Evolutionary conservation across 2,329 filamentous ascomycete genomes (phyloP).

Genomic region (Colletotrichum magnum): DNA sequence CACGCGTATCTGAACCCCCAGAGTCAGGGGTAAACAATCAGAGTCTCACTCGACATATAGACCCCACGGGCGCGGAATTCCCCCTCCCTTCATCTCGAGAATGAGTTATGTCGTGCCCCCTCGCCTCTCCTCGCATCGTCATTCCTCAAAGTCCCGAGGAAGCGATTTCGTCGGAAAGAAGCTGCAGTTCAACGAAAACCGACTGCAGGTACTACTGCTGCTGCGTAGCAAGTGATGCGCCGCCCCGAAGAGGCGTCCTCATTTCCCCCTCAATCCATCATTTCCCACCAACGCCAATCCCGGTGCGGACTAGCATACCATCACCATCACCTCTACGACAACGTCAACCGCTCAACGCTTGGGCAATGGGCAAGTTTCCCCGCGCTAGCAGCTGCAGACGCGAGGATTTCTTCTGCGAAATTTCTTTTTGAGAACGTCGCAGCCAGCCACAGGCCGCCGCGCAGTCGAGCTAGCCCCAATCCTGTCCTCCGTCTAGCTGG

Average conservation of each 20-base stretch:
- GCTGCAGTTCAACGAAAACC: background rate
- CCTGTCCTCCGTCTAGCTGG: too few species aligned
- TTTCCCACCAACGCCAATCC: slow-evolving; percentile 20
- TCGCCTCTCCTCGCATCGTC: too few species aligned
- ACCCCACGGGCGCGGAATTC: too few species aligned
- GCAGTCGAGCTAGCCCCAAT: background rate
- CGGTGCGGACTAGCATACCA: slow-evolving; percentile 15
- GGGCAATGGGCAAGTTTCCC: background rate
- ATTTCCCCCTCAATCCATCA: slow-evolving; percentile 31
- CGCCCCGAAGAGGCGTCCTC: slow-evolving; percentile 20
- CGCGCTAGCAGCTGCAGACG: background rate
- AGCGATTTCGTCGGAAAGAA: too few species aligned
- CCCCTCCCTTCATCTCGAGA: too few species aligned
- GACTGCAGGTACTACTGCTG: background rate
- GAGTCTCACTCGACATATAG: too few species aligned
- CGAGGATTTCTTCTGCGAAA: background rate
- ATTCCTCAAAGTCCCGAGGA: too few species aligned
- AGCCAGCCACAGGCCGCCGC: slow-evolving; percentile 3
- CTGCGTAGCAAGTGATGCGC: slow-evolving; percentile 7
- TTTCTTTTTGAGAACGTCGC: background rate
- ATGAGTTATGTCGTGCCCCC: too few species aligned
- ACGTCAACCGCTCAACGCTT: background rate
- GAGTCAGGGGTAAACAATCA: too few species aligned
- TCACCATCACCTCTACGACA: too few species aligned
- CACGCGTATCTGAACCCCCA: too few species aligned